phyloP scores from a whole-genome alignment of 2,329 filamentous ascomycete genomes.

The Neonectria magnoliae region DNA sequence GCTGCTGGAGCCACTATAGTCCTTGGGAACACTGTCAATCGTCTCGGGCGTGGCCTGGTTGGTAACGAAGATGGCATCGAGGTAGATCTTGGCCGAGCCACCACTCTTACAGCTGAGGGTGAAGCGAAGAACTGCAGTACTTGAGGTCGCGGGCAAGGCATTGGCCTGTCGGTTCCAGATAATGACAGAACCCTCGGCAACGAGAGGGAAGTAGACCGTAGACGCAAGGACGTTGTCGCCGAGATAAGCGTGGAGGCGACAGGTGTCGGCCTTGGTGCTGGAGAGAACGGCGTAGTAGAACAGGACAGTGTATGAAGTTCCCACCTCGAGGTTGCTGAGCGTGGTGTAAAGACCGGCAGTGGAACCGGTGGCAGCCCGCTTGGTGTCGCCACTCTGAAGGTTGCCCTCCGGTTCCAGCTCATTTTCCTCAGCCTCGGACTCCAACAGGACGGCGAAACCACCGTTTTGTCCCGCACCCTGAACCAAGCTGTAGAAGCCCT shows the following conservation, averaged over 20 bases:
- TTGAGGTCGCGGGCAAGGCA: background rate
- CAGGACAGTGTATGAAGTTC: constrained; percentile 30
- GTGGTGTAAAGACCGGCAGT: background rate
- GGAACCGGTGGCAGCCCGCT: background rate
- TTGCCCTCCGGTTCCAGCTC: too few species aligned
- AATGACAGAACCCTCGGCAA: background rate
- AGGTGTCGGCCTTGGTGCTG: background rate
- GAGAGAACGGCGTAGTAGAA: constrained; percentile 32
- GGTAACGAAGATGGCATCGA: constrained; percentile 35
- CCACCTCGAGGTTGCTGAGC: constrained; percentile 6
- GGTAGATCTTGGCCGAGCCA: constrained; percentile 11
- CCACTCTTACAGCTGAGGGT: constrained; percentile 24
- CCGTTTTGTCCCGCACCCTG: too few species aligned
- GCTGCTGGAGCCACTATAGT: constrained; percentile 7
- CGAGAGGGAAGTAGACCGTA: constrained; percentile 5
- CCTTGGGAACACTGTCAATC: constrained; percentile 26
- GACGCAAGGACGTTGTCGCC: constrained; percentile 12
- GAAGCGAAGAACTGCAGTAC: constrained; percentile 9
- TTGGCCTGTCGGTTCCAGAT: constrained; percentile 14
- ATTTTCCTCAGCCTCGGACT: too few species aligned
- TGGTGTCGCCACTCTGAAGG: background rate
- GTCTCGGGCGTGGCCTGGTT: constrained; percentile 34
- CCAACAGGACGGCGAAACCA: too few species aligned
- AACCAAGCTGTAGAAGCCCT: too few species aligned
- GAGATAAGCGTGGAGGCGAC: constrained; percentile 26